A percentile compares a stretch with the other conserved stretches of the same genome.
phyloP scores from a whole-genome alignment of 208 protist species.

The Blastocrithidia nonstop region DNA sequence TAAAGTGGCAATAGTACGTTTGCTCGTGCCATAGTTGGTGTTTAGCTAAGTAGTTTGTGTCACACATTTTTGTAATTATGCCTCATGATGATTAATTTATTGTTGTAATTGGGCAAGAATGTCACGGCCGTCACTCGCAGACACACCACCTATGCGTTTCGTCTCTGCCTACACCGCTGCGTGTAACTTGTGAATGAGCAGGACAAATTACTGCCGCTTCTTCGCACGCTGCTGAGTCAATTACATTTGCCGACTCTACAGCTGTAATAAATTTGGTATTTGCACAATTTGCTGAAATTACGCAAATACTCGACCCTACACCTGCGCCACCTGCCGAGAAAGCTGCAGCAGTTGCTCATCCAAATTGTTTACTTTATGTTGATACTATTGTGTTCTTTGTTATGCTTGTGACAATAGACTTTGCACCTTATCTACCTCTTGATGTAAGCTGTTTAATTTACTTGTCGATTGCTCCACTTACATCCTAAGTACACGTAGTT shows the following conservation, averaged over 20 bases:
- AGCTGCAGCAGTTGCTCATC: slow-evolving; percentile 37
- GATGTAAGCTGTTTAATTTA: no score
- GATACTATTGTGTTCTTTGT: slow-evolving; percentile 10
- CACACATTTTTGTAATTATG: no score
- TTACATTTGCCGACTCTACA: slow-evolving; percentile 60
- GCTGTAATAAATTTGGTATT: slow-evolving; percentile 75
- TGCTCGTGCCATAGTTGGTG: no score
- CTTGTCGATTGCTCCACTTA: no score
- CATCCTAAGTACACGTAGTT: no score
- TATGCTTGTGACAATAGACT: slow-evolving; percentile 10
- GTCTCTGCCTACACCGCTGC: slow-evolving; percentile 55
- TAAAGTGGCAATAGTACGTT: slow-evolving; percentile 13
- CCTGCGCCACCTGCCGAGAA: slow-evolving; percentile 26
- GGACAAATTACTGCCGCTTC: slow-evolving; percentile 47
- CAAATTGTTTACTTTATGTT: slow-evolving; percentile 15
- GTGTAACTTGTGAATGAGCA: slow-evolving; percentile 64
- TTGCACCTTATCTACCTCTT: slow-evolving; percentile 17
- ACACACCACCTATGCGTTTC: slow-evolving; percentile 24
- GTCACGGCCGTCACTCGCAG: slow-evolving; percentile 21
- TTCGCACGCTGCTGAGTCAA: slow-evolving; percentile 33
- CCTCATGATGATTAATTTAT: slow-evolving; percentile 40
- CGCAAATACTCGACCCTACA: slow-evolving; percentile 80
- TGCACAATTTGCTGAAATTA: slow-evolving; percentile 79
- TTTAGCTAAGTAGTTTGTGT: no score
- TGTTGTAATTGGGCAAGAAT: slow-evolving; percentile 15